Evolutionary conservation across 805 yeast species (phyloP), one percentile per base, ranked within the genome.

Genomic region (Pichia deserticola): DNA sequence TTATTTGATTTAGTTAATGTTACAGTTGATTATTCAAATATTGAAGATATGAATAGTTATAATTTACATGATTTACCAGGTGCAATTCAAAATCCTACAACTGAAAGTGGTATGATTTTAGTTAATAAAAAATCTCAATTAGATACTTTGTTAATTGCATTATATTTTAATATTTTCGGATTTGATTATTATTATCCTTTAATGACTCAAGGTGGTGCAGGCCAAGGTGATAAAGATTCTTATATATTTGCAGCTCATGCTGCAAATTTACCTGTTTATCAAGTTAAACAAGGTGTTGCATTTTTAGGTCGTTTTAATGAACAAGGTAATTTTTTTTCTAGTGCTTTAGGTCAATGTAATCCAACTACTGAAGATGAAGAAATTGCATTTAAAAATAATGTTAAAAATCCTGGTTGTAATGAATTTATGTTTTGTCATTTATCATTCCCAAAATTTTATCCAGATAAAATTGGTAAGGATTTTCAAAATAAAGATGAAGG

Each of bases 191-290:
- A 81, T 62, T 84, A 84, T 57, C 82, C 82, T 7, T 63, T 85
- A 51, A 65, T 84, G 51, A 77, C 87, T 0, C 90, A 83, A 61
- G 87, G 87, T 13, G 72, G 81, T 15, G 81, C 87, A 3, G 90
- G 90, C 36, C 86, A 84, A 68, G 90, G 90, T 48, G 90, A 85
- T 59, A 84, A 84, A 62, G 90, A 85, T 60, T 83, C 90, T 0
- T 84, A 81, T 53, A 74, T 81, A 29, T 81, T 84, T 9, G 89
- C 87, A 2, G 88, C 89, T 0, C 72, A 70, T 53, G 80, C 64
- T 3, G 42, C 60, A 5, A 37, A 48, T 3, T 42, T 51, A 39
- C 59, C 60, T 1, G 55, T 55, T 13, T 61, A 64, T 50, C 89
- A 83, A 62, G 83, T 81, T 8, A 69, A 75, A 44, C 76, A 72